Evolutionary conservation across 345 rosid genomes (phyloP).

Genomic region (Linum lewisii): DNA sequence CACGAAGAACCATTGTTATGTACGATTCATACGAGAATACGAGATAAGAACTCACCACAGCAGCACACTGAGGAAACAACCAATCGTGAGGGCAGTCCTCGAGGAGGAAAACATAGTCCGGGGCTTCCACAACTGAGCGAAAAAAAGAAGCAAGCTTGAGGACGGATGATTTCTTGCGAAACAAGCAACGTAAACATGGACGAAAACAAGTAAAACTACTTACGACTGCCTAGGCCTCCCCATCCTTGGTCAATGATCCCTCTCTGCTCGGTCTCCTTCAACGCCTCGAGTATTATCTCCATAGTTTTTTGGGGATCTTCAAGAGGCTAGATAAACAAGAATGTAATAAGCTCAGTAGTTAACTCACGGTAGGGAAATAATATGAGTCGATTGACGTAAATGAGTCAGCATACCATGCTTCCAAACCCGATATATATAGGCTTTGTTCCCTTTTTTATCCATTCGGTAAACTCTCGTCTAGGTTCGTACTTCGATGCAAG

Average conservation of each 20-base stretch:
- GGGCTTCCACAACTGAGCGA: slow-evolving; percentile 60
- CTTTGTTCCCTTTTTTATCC: slow-evolving; percentile 68
- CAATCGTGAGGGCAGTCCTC: slow-evolving; percentile 99
- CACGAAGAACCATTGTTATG: neutral
- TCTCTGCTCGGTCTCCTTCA: slow-evolving; percentile 76
- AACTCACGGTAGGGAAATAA: neutral
- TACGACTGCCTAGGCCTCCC: slow-evolving; percentile 87
- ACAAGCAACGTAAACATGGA: neutral
- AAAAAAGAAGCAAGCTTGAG: slow-evolving; percentile 8
- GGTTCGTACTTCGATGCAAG: slow-evolving; percentile 78
- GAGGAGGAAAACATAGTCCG: slow-evolving; percentile 57
- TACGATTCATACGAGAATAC: neutral
- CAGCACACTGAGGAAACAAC: slow-evolving; percentile 96
- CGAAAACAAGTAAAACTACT: slow-evolving; percentile 21
- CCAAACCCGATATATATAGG: slow-evolving; percentile 96
- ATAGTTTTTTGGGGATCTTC: slow-evolving; percentile 74
- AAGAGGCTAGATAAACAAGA: slow-evolving; percentile 62
- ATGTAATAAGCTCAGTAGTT: slow-evolving; percentile 5
- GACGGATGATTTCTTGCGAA: slow-evolving; percentile 3
- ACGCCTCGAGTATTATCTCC: slow-evolving; percentile 70
- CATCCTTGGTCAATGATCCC: slow-evolving; percentile 93
- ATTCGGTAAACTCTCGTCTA: slow-evolving; percentile 47
- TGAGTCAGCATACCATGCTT: slow-evolving; percentile 69
- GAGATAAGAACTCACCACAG: slow-evolving; percentile 55
- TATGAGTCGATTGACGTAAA: neutral